Conservation (phyloP, 148 eudicot species). For the Persicaria maculosa region DNA sequence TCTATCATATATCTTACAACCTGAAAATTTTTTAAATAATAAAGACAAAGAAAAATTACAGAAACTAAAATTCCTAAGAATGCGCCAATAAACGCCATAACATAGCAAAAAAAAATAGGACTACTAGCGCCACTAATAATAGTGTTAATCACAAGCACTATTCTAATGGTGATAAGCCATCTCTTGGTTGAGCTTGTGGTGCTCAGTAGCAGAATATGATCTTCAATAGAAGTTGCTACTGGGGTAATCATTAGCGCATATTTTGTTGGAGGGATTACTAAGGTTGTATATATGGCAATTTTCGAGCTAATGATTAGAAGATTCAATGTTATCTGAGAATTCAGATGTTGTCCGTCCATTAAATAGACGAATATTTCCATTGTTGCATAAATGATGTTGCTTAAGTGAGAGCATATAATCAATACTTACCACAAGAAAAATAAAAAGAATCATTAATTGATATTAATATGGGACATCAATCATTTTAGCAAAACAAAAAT, state of each 20-base stretch:
- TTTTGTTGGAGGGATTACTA: slow-evolving; percentile 41
- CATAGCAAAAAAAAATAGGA: slow-evolving; percentile 31
- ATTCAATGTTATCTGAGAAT: slow-evolving; percentile 39
- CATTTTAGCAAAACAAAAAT: slow-evolving; percentile 40
- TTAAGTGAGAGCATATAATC: slow-evolving; percentile 23
- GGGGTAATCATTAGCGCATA: slow-evolving; percentile 41
- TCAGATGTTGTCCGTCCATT: slow-evolving; percentile 33
- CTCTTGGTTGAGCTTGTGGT: neutral
- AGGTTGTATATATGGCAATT: slow-evolving; percentile 39
- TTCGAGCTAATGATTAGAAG: slow-evolving; percentile 33
- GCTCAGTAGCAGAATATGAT: slow-evolving; percentile 1
- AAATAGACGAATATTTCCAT: slow-evolving; percentile 42
- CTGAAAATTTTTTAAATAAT: slow-evolving; percentile 40
- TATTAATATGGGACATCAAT: neutral
- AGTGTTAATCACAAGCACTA: slow-evolving; percentile 25
- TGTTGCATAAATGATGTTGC: slow-evolving; percentile 26
- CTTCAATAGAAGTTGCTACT: slow-evolving; percentile 24
- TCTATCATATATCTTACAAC: slow-evolving; percentile 15
- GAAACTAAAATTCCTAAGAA: slow-evolving; percentile 27
- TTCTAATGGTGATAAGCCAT: slow-evolving; percentile 20
- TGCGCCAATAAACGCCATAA: slow-evolving; percentile 34
- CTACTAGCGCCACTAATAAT: slow-evolving; percentile 28
- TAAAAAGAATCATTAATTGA: neutral
- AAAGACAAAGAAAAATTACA: slow-evolving; percentile 28
- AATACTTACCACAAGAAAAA: slow-evolving; percentile 24